Evolutionary conservation across 257 asterid genomes (phyloP).

Genomic region (Solanum bulbocastanum): DNA sequence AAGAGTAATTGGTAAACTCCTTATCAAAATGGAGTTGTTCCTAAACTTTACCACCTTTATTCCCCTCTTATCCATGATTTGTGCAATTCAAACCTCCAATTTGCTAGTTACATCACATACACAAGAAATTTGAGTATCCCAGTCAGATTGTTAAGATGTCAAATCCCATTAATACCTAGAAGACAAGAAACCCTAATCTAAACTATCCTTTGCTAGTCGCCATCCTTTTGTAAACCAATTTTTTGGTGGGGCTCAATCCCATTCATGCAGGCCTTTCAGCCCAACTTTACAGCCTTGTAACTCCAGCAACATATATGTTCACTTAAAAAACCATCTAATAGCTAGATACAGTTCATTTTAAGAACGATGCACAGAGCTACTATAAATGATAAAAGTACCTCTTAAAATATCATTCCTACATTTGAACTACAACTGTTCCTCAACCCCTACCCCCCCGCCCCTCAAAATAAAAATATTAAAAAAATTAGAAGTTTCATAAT

Average conservation of each 20-base stretch:
- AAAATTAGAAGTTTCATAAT: neutral
- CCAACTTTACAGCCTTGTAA: neutral
- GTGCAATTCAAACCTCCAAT: neutral
- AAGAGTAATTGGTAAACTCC: neutral
- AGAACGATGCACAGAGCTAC: neutral
- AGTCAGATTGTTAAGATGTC: neutral
- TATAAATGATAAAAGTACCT: neutral
- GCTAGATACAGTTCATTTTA: neutral
- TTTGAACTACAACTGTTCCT: neutral
- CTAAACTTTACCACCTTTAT: neutral
- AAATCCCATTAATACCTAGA: neutral
- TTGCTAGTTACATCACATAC: neutral
- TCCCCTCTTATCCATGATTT: neutral
- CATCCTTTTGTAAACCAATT: neutral
- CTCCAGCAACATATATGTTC: neutral
- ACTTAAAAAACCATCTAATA: neutral
- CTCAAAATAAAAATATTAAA: too few species aligned
- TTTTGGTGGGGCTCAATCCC: neutral
- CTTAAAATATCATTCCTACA: neutral
- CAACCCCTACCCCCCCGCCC: neutral
- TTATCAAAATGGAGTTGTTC: neutral
- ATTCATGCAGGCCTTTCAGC: neutral
- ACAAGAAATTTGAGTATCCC: neutral
- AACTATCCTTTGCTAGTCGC: neutral
- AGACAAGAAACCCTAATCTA: neutral